Evolutionary conservation across 306 rosid genomes (phyloP), one percentile per base, ranked within the genome.

Genomic region (Pueraria montana): DNA sequence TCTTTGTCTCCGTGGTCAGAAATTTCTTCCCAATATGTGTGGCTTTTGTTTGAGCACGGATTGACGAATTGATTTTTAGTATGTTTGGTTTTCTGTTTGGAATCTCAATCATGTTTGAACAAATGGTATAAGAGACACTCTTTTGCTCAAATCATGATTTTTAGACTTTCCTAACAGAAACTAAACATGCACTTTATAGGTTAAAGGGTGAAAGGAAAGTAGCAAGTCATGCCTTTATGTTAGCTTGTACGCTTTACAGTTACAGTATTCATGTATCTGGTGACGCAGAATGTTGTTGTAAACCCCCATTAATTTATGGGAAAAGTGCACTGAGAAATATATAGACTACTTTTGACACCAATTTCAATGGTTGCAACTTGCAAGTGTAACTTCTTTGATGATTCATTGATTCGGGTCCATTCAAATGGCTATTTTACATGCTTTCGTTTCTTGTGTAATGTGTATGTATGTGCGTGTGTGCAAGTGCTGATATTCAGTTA

Each of bases 1-100:
- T 90, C 87, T 89, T 83, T 80, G 85, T 84, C 88, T 77, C 89
- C 83, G 87, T 59, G 86, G 63, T 84, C 78, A 82, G 74, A 78
- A 67, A 26, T 58, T 81, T 20, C 79, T 69, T 48, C 73, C n/a
- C 77, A 75, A 34, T 40, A 48, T 61, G 80, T 67, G 80, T 75
- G 27, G 40, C 76, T 53, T 59, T 40, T 70, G 49, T 79, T 79
- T 82, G 78, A 75, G n/a, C 87, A 75, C 76, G 81, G 84, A 79
- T 69, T 62, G 79, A 53, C 73, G 5, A 65, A 55, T 79, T 55
- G 32, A 13, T 80, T 86, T 73, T 62, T 63, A 71, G 45, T 50
- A 21, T 26, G 36, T 49, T 64, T 18, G 48, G 32, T 52, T 72
- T 72, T 26, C 5, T 52, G 76, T 75, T 65, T 65, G 70, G 71